phyloP scores from a whole-genome alignment of 2,329 filamentous ascomycete species.

The Zasmidium angulare region DNA sequence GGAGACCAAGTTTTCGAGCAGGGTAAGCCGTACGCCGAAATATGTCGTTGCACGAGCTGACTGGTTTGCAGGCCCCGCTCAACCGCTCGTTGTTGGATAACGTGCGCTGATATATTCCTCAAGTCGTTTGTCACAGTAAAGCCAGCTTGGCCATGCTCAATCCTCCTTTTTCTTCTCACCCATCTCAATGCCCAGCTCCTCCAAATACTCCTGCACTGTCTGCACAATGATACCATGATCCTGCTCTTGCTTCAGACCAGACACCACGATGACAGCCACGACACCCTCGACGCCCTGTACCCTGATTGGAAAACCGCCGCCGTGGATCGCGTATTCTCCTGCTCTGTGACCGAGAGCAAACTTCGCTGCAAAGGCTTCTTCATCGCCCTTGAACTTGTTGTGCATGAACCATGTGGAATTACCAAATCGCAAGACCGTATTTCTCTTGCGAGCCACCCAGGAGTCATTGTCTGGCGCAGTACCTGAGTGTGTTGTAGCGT shows the following conservation, averaged over 20 bases:
- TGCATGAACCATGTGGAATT: slow-evolving; percentile 69
- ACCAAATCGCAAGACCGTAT: slow-evolving; percentile 70
- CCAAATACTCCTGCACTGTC: slow-evolving; percentile 58
- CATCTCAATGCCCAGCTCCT: slow-evolving; percentile 33
- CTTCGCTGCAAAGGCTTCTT: slow-evolving; percentile 63
- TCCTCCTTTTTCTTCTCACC: slow-evolving; percentile 41
- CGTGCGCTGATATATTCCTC: too few relatives aligned
- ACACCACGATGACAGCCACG: slow-evolving; percentile 73
- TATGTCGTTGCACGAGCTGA: too few relatives aligned
- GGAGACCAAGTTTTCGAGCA: too few relatives aligned
- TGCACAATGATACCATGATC: slow-evolving; percentile 76
- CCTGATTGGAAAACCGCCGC: slow-evolving; percentile 71
- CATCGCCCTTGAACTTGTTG: slow-evolving; percentile 65
- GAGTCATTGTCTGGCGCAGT: slow-evolving; percentile 60
- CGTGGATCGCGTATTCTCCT: slow-evolving; percentile 72
- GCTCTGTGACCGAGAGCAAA: slow-evolving; percentile 60
- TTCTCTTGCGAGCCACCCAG: slow-evolving; percentile 67
- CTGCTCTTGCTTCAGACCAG: slow-evolving; percentile 72
- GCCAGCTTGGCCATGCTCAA: too few relatives aligned
- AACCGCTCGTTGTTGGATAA: too few relatives aligned
- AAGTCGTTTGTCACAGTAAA: too few relatives aligned
- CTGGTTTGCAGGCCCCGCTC: too few relatives aligned
- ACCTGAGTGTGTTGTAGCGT: slow-evolving; percentile 65
- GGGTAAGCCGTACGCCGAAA: too few relatives aligned
- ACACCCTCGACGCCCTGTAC: slow-evolving; percentile 74